These are phyloP conservation scores for Fallopia convolvulus DNA, from an alignment of 148 eudicot genomes.

Conservation along the genomic window DNA sequence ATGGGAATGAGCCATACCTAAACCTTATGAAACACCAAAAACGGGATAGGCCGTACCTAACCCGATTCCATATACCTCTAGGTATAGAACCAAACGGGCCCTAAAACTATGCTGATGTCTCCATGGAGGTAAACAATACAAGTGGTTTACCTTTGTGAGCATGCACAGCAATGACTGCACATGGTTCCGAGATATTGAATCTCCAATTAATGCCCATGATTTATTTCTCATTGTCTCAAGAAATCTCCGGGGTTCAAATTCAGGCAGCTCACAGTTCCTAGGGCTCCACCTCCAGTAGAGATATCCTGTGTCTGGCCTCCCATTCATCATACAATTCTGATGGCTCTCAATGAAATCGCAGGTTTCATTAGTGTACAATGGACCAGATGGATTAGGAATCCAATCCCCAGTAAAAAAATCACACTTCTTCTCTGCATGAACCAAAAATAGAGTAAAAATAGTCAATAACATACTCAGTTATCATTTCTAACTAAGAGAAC, in stretches of 20 bases:
- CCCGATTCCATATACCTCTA: too few species aligned
- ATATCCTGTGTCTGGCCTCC: slow-evolving; percentile 71
- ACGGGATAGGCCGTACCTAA: too few species aligned
- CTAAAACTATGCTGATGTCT: neutral
- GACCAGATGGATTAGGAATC: slow-evolving; percentile 56
- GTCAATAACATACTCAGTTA: neutral
- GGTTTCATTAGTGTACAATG: slow-evolving; percentile 59
- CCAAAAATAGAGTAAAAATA: neutral
- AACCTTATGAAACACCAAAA: too few species aligned
- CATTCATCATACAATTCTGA: slow-evolving; percentile 80
- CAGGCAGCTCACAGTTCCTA: slow-evolving; percentile 56
- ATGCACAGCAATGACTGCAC: slow-evolving; percentile 53
- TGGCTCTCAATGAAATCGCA: slow-evolving; percentile 54
- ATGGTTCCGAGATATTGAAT: slow-evolving; percentile 62
- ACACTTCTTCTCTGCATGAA: slow-evolving; percentile 40
- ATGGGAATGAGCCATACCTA: too few species aligned
- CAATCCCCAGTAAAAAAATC: slow-evolving; percentile 68
- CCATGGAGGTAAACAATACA: neutral
- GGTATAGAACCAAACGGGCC: too few species aligned
- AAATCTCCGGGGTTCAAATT: slow-evolving; percentile 41
- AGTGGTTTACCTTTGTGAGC: slow-evolving; percentile 43
- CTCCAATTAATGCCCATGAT: slow-evolving; percentile 57
- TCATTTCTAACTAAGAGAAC: neutral
- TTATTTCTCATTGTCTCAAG: slow-evolving; percentile 75
- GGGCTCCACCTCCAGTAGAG: slow-evolving; percentile 83